Conservation (phyloP, 1,284 basidiomycete species). For the Microbotryum silenes-acaulis region DNA sequence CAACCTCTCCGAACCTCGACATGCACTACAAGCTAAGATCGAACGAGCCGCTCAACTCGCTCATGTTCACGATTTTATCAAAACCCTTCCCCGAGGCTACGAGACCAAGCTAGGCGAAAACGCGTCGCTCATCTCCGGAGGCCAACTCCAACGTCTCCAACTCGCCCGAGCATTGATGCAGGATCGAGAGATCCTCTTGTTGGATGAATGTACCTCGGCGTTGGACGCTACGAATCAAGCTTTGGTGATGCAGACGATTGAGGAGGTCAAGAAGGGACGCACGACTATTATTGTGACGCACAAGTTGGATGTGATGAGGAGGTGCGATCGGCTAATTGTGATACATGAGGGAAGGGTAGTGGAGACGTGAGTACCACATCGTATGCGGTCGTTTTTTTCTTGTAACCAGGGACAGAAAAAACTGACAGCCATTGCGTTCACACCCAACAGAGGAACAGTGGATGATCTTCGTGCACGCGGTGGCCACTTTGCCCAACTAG, state of each 20-base stretch:
- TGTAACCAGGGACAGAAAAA: neutral
- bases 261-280: slow-evolving; percentile 54
- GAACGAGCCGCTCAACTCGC: slow-evolving; percentile 63
- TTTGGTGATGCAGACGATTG: slow-evolving; percentile 69
- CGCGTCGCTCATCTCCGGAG: slow-evolving; percentile 78
- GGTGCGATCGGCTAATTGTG: slow-evolving; percentile 83
- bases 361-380: slow-evolving; percentile 45
- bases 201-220: slow-evolving; percentile 91
- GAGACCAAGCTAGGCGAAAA: slow-evolving; percentile 82
- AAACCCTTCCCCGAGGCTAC: slow-evolving; percentile 70
- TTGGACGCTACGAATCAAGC: slow-evolving; percentile 75
- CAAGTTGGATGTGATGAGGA: slow-evolving; percentile 80
- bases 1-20: neutral
- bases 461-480: slow-evolving; percentile 50
- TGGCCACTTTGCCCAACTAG: slow-evolving; percentile 62
- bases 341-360: slow-evolving; percentile 63
- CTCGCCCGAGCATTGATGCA: slow-evolving; percentile 84
- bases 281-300: slow-evolving; percentile 92
- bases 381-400: neutral
- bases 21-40: slow-evolving; percentile 46
- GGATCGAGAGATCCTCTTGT: slow-evolving; percentile 64
- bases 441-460: slow-evolving; percentile 13
- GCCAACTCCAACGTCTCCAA: slow-evolving; percentile 85
- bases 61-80: slow-evolving; percentile 79
- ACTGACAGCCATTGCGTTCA: too few relatives aligned